A percentile compares a stretch with the other conserved stretches of the same genome.
Conservation (phyloP, 257 asterid species). For the Fraxinus pennsylvanica region DNA sequence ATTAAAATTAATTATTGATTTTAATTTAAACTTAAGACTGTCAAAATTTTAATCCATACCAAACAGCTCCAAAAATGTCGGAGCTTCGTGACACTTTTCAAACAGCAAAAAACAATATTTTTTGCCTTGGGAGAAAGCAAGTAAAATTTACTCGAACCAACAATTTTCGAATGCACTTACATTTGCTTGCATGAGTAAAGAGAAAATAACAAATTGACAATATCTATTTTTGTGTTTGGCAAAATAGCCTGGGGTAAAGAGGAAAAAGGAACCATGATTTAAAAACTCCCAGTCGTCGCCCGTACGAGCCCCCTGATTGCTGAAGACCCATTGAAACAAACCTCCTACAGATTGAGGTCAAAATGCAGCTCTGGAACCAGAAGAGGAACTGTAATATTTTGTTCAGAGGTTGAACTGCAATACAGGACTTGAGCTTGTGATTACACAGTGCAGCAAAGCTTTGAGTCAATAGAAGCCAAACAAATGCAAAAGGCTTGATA, state of each 20-base stretch:
- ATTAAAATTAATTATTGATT: too few species aligned
- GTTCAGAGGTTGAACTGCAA: slow-evolving; percentile 39
- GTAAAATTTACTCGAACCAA: neutral
- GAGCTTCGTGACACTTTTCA: too few species aligned
- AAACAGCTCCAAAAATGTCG: too few species aligned
- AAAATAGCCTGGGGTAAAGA: neutral
- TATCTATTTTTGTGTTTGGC: neutral
- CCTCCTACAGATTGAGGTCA: neutral
- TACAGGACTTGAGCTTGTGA: neutral
- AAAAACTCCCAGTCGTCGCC: neutral
- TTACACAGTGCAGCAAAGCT: slow-evolving; percentile 83
- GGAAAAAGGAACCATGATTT: neutral
- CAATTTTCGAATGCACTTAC: too few species aligned
- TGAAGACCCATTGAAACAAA: neutral
- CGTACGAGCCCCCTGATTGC: neutral
- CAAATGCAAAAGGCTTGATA: slow-evolving; percentile 93
- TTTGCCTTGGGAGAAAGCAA: too few species aligned
- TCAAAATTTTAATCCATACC: too few species aligned
- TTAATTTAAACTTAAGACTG: too few species aligned
- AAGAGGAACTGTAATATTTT: slow-evolving; percentile 2
- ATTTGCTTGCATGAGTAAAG: neutral
- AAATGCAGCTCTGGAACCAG: neutral
- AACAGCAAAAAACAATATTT: neutral
- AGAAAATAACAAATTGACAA: neutral
- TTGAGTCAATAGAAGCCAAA: slow-evolving; percentile 86